Base-by-base conservation (phyloP, 768 basidiomycete species). In the Kwoniella dendrophila region DNA sequence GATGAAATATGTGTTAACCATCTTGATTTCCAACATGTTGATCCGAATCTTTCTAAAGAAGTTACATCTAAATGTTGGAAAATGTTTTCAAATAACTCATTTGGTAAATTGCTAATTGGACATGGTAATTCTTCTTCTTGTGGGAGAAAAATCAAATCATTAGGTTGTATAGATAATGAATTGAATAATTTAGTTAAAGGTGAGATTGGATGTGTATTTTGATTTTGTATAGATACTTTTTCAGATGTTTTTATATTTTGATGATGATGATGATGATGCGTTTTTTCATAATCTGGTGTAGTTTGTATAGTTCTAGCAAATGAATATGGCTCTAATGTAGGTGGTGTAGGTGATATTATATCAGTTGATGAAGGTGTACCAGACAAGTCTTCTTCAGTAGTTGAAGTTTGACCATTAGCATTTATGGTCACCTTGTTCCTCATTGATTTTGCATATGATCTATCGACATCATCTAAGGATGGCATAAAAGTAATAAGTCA, bases 21-120 rank as follows among this genome's bases (percentile, higher is more conserved):
- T 41, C 92, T 84, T 4, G 89, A 88, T 71, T 87, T 91, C 58
- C 88, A 85, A 73, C 85, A 86, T 1, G 89, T 85, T 20, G 79
- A 70, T 0, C 86, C 92, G 71, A 96, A 92, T 8, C 88, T 84
- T 76, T 93, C 92, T 34, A 95, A 80, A 24, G 86, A 78, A 2
- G 84, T 83, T 1, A 84, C 82, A 69, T 90, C 88, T 40, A 95
- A 81, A 63, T 82, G 82, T 30, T 83, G 80, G n/a, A 94, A 79
- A 55, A 93, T 83, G 40, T 82, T 74, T 32, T 90, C 79, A 30
- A 95, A 70, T 11, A 95, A 71, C 76, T 96, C 93, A 34, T 88
- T 85, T 5, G 93, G 93, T 8, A 95, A 78, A 1, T 75, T 71
- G 47, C 83, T 82, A 18, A 96, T 70, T 12, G 84, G 82, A 0